These are phyloP conservation scores for Tetrahymena malaccensis DNA, from an alignment of 73 alveolate genomes.

Conservation along the genomic window DNA sequence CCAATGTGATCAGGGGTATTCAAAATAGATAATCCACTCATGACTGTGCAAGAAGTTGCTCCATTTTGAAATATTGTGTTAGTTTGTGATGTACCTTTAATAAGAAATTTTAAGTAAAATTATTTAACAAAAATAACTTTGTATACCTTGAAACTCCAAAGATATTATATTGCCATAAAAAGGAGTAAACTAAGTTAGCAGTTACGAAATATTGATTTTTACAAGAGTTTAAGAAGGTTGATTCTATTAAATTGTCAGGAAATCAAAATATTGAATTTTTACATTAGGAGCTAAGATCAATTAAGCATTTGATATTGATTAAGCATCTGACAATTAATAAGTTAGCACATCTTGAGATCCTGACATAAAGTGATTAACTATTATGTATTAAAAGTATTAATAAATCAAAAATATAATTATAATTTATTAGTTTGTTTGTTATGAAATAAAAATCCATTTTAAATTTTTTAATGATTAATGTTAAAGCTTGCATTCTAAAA, in stretches of 20 bases:
- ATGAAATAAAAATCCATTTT: no score
- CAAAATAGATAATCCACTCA: background rate
- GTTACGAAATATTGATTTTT: background rate
- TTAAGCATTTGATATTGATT: background rate
- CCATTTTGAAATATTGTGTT: background rate
- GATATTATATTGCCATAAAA: background rate
- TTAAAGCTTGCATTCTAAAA: no score
- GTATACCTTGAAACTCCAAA: background rate
- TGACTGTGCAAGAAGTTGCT: background rate
- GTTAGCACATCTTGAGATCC: background rate
- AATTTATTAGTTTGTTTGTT: no score
- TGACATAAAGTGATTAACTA: background rate
- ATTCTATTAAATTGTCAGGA: background rate
- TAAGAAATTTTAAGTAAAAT: background rate
- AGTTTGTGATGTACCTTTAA: background rate
- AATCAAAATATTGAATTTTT: background rate
- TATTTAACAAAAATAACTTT: background rate
- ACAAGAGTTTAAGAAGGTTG: background rate
- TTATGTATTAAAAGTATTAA: no score
- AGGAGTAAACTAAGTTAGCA: background rate
- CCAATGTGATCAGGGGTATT: background rate
- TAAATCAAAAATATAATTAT: no score
- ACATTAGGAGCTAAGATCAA: background rate
- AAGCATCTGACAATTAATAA: background rate
- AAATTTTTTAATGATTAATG: no score